Percentiles rank a stretch among this genome's conserved stretches.
Conservation (phyloP, 129 eudicot species). For the Artemisia tridentata region DNA sequence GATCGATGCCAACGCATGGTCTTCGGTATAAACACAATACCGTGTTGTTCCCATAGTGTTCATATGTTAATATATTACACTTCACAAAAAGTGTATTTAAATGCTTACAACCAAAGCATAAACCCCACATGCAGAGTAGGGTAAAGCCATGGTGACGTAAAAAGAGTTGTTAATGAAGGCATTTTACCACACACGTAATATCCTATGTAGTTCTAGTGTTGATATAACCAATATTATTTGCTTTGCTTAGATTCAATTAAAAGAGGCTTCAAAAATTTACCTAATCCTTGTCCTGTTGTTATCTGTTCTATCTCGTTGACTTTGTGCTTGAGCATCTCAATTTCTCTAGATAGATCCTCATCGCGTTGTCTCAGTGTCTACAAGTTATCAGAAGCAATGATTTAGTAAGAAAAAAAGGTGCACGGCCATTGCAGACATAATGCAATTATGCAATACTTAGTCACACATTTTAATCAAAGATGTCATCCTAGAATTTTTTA, state of each 20-base stretch:
- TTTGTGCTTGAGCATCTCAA: slow-evolving; percentile 57
- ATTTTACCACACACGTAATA: slow-evolving; percentile 5
- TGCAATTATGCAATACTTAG: background rate
- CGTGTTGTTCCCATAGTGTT: background rate
- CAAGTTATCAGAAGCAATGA: background rate
- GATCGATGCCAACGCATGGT: slow-evolving; percentile 83
- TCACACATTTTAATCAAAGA: background rate
- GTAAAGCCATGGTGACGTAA: background rate
- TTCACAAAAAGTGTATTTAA: too few species aligned
- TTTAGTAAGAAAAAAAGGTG: background rate
- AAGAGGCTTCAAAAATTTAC: slow-evolving; percentile 33
- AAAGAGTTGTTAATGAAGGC: background rate
- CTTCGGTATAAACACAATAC: slow-evolving; percentile 31
- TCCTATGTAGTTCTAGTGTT: background rate
- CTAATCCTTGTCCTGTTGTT: slow-evolving; percentile 42
- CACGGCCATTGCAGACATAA: background rate
- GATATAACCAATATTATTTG: slow-evolving; percentile 1
- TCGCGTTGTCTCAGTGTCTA: slow-evolving; percentile 62
- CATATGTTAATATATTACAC: too few species aligned
- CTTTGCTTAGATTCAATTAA: slow-evolving; percentile 22
- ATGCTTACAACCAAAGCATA: background rate
- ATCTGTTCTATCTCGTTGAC: slow-evolving; percentile 46
- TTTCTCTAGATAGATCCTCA: slow-evolving; percentile 62
- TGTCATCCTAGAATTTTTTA: too few species aligned
- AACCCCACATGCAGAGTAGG: background rate